Evolutionary conservation across 768 basidiomycete species (phyloP).

Genomic region (Podaxis mareebaensis): DNA sequence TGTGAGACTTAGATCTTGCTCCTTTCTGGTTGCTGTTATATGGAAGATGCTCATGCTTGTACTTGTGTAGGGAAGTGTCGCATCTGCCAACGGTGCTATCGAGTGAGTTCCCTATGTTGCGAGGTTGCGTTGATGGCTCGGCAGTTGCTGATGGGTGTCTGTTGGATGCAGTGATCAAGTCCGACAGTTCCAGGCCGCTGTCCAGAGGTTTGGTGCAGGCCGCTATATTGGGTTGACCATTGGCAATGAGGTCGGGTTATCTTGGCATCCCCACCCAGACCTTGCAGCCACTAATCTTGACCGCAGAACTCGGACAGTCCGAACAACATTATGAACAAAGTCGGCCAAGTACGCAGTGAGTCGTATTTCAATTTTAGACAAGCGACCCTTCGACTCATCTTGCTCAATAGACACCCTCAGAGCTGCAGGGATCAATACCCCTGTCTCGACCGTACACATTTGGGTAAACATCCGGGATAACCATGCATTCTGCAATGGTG

Average conservation of each 20-base stretch:
- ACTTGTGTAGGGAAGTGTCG: conserved; percentile 30
- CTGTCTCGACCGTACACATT: conserved; percentile 38
- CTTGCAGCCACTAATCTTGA: not conserved
- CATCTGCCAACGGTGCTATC: conserved; percentile 26
- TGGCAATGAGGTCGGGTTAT: conserved; percentile 35
- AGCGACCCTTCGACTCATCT: no score
- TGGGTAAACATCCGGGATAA: conserved; percentile 36
- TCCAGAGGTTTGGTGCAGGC: conserved; percentile 30
- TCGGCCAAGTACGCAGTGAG: conserved; percentile 35
- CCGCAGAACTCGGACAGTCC: conserved; percentile 30
- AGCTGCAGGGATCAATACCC: conserved; percentile 33
- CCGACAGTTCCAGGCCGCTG: conserved; percentile 32
- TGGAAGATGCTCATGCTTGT: not conserved
- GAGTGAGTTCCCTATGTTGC: conserved; percentile 24
- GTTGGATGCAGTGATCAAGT: conserved; percentile 32
- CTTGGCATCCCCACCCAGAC: not conserved
- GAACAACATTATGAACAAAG: conserved; percentile 35
- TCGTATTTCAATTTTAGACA: not conserved
- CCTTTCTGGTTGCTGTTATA: not conserved
- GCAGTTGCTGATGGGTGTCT: not conserved
- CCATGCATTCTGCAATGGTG: conserved; percentile 33
- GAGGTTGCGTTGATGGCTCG: not conserved
- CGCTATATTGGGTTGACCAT: conserved; percentile 36
- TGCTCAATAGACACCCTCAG: conserved; percentile 29
- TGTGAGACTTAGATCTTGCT: conserved; percentile 20